A percentile compares a stretch with the other conserved stretches of the same genome.
Conservation (phyloP, 371 early-diverging fungal species). For the Zychaea mexicana region DNA sequence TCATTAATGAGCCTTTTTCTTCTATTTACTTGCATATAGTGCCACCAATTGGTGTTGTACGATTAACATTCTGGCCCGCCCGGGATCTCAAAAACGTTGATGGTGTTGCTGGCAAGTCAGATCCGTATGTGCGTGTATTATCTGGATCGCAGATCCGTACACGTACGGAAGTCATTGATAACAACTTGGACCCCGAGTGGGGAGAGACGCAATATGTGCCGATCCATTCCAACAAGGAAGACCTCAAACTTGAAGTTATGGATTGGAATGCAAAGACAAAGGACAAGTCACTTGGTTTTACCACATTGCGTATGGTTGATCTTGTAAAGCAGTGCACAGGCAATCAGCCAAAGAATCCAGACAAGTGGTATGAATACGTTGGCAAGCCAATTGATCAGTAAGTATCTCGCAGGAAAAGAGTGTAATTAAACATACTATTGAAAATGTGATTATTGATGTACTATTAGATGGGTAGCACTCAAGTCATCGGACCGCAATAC, state of each 20-base stretch:
- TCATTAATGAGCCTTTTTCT: background rate
- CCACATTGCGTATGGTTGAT: conserved; percentile 46
- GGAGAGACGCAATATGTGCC: conserved; percentile 77
- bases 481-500: conserved; percentile 55
- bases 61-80: conserved; percentile 75
- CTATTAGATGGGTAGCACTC: conserved; percentile 63
- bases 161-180: conserved; percentile 72
- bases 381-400: conserved; percentile 34
- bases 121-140: conserved; percentile 81
- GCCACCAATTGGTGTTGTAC: conserved; percentile 83
- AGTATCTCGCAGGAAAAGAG: background rate
- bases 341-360: conserved; percentile 30
- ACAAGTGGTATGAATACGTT: conserved; percentile 46
- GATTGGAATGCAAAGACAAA: conserved; percentile 73
- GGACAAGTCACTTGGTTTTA: conserved; percentile 73
- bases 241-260: conserved; percentile 73
- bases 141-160: conserved; percentile 64
- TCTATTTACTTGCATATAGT: no score
- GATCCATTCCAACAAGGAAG: conserved; percentile 69
- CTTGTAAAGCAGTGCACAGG: conserved; percentile 47
- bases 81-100: conserved; percentile 77
- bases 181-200: conserved; percentile 87
- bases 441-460: background rate
- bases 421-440: background rate
- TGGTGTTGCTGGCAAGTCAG: conserved; percentile 71